Evolutionary conservation across 352 stramenopile genomes (phyloP).

Genomic region (Thalassiosira ordinaria): DNA sequence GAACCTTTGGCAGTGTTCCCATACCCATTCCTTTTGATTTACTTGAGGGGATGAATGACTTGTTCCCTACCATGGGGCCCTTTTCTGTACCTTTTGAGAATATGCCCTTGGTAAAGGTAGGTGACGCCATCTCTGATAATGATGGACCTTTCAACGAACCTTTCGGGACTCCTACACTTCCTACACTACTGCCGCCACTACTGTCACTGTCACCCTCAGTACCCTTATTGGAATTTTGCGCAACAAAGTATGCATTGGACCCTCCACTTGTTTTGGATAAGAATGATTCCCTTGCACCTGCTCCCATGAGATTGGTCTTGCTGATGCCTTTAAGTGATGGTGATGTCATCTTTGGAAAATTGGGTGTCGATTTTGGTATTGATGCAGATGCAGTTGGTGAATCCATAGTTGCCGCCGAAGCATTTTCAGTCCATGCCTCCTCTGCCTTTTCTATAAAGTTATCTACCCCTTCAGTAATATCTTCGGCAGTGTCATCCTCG

Average conservation of each 20-base stretch:
- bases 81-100: too few relatives aligned
- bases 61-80: too few relatives aligned
- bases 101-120: too few relatives aligned
- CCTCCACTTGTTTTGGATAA: too few relatives aligned
- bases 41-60: too few relatives aligned
- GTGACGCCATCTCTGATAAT: too few relatives aligned
- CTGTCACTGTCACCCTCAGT: background rate
- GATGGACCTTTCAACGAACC: background rate
- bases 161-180: background rate
- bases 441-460: constrained; percentile 5
- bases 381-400: background rate
- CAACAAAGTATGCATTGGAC: background rate
- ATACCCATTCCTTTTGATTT: background rate
- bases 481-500: background rate
- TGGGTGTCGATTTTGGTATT: background rate
- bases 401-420: background rate
- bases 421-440: constrained; percentile 3
- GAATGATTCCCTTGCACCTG: constrained; percentile 7
- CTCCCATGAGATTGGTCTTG: constrained; percentile 4
- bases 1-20: background rate
- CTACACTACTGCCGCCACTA: background rate
- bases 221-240: constrained; percentile 6
- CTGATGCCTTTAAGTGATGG: background rate
- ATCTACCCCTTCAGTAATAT: background rate
- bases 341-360: background rate